These are phyloP conservation scores for Cynara cardunculus DNA, from an alignment of 129 eudicot species.

Conservation along the genomic window DNA sequence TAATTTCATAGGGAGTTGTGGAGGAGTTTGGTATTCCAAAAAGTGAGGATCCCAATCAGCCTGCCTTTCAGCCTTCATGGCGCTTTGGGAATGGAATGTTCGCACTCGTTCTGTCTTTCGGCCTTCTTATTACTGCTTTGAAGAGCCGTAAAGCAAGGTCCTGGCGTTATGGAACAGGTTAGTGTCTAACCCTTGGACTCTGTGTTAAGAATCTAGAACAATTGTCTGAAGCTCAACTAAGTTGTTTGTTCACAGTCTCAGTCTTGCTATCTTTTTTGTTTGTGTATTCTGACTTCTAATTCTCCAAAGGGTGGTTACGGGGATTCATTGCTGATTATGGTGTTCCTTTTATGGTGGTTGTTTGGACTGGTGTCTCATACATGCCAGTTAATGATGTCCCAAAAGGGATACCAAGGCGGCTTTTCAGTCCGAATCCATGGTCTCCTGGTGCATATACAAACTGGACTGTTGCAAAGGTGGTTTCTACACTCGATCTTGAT, in stretches of 20 bases:
- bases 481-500: neutral
- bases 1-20: slow-evolving; percentile 67
- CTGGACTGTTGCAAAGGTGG: slow-evolving; percentile 94
- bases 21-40: slow-evolving; percentile 90
- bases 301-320: slow-evolving; percentile 74
- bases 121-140: slow-evolving; percentile 86
- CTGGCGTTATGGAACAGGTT: slow-evolving; percentile 97
- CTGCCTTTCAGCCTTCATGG: slow-evolving; percentile 81
- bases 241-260: neutral
- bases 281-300: slow-evolving; percentile 21
- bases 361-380: slow-evolving; percentile 89
- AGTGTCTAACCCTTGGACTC: slow-evolving; percentile 5
- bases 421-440: slow-evolving; percentile 97
- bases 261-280: neutral
- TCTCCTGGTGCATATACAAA: slow-evolving; percentile 90
- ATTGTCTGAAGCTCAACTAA: neutral
- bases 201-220: neutral
- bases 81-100: slow-evolving; percentile 99
- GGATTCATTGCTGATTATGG: slow-evolving; percentile 95
- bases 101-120: slow-evolving; percentile 89
- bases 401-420: slow-evolving; percentile 86
- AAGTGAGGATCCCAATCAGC: slow-evolving; percentile 61
- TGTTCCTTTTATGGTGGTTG: slow-evolving; percentile 92
- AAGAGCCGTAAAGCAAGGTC: slow-evolving; percentile 95
- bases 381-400: slow-evolving; percentile 86